A percentile compares a stretch with the other conserved stretches of the same genome.
Evolutionary conservation across 805 yeast genomes (phyloP).

Genomic region (Nakazawaea ishiwadae): DNA sequence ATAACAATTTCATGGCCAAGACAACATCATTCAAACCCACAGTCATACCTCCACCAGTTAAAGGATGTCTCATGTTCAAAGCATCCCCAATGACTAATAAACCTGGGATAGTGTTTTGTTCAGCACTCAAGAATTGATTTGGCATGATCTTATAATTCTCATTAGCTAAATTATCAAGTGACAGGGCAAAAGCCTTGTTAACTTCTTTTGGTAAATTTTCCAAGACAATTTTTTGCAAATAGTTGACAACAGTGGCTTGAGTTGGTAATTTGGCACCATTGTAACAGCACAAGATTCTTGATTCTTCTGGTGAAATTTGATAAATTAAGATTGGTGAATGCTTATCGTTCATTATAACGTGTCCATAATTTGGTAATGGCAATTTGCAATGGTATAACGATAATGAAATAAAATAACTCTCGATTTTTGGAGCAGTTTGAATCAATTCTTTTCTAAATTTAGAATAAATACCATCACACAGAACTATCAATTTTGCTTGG

Average conservation of each 20-base stretch:
- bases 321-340: slow-evolving; percentile 88
- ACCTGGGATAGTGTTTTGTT: slow-evolving; percentile 66
- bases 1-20: slow-evolving; percentile 57
- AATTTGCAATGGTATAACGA: slow-evolving; percentile 69
- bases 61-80: slow-evolving; percentile 94
- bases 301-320: slow-evolving; percentile 77
- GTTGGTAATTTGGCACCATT: slow-evolving; percentile 72
- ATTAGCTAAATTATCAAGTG: slow-evolving; percentile 36
- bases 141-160: slow-evolving; percentile 83
- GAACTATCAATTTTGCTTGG: slow-evolving; percentile 61
- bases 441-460: slow-evolving; percentile 77
- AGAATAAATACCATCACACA: slow-evolving; percentile 93
- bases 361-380: slow-evolving; percentile 78
- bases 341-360: slow-evolving; percentile 72
- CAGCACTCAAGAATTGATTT: slow-evolving; percentile 83
- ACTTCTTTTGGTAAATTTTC: slow-evolving; percentile 64
- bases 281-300: slow-evolving; percentile 87
- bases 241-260: slow-evolving; percentile 45
- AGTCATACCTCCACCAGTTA: slow-evolving; percentile 99
- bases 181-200: slow-evolving; percentile 63
- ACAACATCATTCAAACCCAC: slow-evolving; percentile 89
- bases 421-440: slow-evolving; percentile 53
- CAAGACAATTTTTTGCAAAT: slow-evolving; percentile 56
- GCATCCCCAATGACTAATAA: slow-evolving; percentile 87
- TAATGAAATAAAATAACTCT: slow-evolving; percentile 85